These are phyloP conservation scores for Linanthus parryae DNA, from an alignment of 148 eudicot species.

Conservation along the genomic window DNA sequence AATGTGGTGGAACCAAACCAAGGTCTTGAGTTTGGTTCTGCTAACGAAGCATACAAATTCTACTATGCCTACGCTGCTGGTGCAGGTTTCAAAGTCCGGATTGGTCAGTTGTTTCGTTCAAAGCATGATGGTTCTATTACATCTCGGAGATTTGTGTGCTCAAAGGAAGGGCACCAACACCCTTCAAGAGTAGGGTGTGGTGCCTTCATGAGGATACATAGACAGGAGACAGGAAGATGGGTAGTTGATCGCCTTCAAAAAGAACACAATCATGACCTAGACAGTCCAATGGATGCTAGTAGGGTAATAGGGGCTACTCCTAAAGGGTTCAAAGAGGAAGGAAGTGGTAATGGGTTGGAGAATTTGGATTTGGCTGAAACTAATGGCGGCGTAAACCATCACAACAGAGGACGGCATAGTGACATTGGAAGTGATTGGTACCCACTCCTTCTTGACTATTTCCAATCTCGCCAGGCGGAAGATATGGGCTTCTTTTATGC, in stretches of 20 bases:
- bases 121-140: constrained; percentile 55
- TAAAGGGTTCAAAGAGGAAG: constrained; percentile 35
- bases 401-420: constrained; percentile 29
- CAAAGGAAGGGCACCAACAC: constrained; percentile 60
- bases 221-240: constrained; percentile 44
- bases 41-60: constrained; percentile 46
- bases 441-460: constrained; percentile 33
- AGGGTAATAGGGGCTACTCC: constrained; percentile 15
- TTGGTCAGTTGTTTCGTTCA: constrained; percentile 57
- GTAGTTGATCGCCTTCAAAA: constrained; percentile 49
- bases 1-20: constrained; percentile 37
- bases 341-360: constrained; percentile 25
- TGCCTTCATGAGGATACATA: constrained; percentile 60
- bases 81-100: constrained; percentile 39
- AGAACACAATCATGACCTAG: constrained; percentile 51
- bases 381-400: constrained; percentile 39
- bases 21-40: constrained; percentile 48
- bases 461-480: constrained; percentile 46
- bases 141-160: constrained; percentile 56
- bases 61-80: constrained; percentile 36
- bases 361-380: constrained; percentile 43
- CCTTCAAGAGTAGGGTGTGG: constrained; percentile 63
- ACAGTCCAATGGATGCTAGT: constrained; percentile 21
- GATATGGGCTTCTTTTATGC: constrained; percentile 49
- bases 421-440: constrained; percentile 45